Conservation (phyloP, 306 rosid genomes). For the Castanea mollissima region DNA sequence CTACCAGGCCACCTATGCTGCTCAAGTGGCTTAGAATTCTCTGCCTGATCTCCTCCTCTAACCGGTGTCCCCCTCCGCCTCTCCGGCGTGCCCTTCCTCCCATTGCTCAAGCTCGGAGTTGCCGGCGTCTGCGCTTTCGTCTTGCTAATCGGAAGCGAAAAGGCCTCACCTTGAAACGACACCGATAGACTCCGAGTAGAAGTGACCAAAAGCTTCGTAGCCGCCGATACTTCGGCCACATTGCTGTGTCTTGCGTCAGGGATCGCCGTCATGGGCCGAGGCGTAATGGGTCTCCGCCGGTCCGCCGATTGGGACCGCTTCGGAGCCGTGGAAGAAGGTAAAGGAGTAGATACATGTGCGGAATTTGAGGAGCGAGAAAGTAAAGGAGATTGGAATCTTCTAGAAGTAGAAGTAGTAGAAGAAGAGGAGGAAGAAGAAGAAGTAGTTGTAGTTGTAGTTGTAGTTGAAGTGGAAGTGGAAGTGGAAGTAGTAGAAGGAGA, state of each 20-base stretch:
- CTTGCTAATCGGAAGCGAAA: constrained; percentile 95
- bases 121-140: constrained; percentile 53
- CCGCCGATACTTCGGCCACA: constrained; percentile 56
- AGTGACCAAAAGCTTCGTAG: constrained; percentile 80
- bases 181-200: constrained; percentile 95
- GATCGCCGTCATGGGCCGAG: constrained; percentile 52
- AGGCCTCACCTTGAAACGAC: constrained; percentile 94
- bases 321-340: constrained; percentile 35
- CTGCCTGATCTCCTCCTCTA: constrained; percentile 67
- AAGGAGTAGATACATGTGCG: constrained; percentile 47
- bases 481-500: constrained; percentile 56
- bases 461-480: constrained; percentile 23
- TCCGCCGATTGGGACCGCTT: constrained; percentile 88
- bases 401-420: constrained; percentile 57
- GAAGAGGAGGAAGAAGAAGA: constrained; percentile 54
- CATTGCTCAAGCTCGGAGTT: constrained; percentile 30
- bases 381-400: constrained; percentile 87
- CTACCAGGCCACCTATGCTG: constrained; percentile 96
- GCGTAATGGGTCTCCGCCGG: constrained; percentile 59
- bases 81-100: constrained; percentile 83
- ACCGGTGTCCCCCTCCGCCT: constrained; percentile 72
- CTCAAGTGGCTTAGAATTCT: constrained; percentile 72
- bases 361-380: constrained; percentile 81
- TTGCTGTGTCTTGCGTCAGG: constrained; percentile 45
- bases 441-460: constrained; percentile 19